Percentiles rank a stretch among this genome's conserved stretches.
Evolutionary conservation across 108 stramenopile species (phyloP).

Genomic region (Poteriospumella lacustris): DNA sequence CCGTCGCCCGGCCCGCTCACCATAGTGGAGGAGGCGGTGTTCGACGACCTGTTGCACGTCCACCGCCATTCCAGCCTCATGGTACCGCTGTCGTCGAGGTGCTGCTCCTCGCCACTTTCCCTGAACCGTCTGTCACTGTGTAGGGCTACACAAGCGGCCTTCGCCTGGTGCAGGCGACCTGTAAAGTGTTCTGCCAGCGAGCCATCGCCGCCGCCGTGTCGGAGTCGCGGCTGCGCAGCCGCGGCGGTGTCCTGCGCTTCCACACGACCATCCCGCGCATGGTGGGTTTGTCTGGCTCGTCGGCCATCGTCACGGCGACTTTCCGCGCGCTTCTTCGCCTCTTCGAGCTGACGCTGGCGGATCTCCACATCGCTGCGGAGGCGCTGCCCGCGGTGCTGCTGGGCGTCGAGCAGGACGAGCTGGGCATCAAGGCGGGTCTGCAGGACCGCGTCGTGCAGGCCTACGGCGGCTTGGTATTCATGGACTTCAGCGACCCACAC

Average conservation of each 20-base stretch:
- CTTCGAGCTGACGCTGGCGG: not conserved
- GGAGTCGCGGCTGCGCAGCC: not conserved
- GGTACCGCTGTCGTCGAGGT: too few relatives aligned
- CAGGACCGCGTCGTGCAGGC: constrained; percentile 49
- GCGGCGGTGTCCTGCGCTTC: constrained; percentile 11
- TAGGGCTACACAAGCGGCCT: constrained; percentile 40
- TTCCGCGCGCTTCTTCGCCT: constrained; percentile 31
- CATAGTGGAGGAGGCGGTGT: too few relatives aligned
- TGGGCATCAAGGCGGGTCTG: constrained; percentile 44
- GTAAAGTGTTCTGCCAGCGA: constrained; percentile 35
- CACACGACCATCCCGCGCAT: constrained; percentile 43
- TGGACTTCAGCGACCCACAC: constrained; percentile 36
- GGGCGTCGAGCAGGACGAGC: constrained; percentile 34
- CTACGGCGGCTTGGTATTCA: constrained; percentile 42
- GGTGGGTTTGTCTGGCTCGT: constrained; percentile 39
- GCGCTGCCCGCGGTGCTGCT: constrained; percentile 32
- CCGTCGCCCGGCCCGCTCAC: too few relatives aligned
- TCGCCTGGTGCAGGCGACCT: constrained; percentile 35
- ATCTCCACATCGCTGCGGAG: not conserved
- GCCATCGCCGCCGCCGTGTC: not conserved
- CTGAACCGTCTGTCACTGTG: too few relatives aligned
- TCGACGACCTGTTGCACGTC: too few relatives aligned
- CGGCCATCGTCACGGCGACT: constrained; percentile 41
- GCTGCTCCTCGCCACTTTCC: too few relatives aligned
- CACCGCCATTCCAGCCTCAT: too few relatives aligned